Evolutionary conservation across 176 grass and related monocot species (phyloP).

Genomic region (Oryza glaberrima): DNA sequence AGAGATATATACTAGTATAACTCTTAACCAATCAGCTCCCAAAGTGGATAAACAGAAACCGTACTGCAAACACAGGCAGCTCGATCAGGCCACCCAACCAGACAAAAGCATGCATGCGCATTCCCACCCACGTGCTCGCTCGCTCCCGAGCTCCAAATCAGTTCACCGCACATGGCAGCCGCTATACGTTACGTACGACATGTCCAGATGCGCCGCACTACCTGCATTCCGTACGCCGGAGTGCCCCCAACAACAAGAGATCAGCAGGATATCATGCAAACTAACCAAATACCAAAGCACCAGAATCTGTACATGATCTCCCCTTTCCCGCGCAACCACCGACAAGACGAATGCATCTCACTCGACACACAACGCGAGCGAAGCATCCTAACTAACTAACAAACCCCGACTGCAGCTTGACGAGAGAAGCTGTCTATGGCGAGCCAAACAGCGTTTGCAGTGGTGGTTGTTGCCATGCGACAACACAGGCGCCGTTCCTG

Average conservation of each 20-base stretch:
- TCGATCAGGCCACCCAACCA: not conserved
- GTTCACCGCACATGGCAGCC: not conserved
- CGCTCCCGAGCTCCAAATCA: not conserved
- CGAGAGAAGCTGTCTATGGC: not conserved
- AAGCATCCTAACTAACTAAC: too few species aligned
- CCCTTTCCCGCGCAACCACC: not conserved
- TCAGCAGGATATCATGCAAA: not conserved
- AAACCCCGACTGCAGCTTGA: not conserved
- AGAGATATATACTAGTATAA: too few species aligned
- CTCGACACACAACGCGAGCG: too few species aligned
- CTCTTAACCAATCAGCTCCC: not conserved
- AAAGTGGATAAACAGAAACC: not conserved
- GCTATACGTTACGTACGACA: not conserved
- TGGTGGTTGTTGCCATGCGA: not conserved
- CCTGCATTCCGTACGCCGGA: not conserved
- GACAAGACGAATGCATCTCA: not conserved
- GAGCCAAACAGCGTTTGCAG: not conserved
- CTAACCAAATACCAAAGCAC: not conserved
- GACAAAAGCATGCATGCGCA: not conserved
- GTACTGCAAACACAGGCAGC: not conserved
- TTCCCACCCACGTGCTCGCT: not conserved
- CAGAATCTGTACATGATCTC: not conserved
- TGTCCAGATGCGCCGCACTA: not conserved
- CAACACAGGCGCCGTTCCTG: not conserved
- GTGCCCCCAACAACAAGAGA: not conserved